These are phyloP conservation scores for Phytophthora brassicae DNA, from an alignment of 352 stramenopile genomes.

Conservation along the genomic window DNA sequence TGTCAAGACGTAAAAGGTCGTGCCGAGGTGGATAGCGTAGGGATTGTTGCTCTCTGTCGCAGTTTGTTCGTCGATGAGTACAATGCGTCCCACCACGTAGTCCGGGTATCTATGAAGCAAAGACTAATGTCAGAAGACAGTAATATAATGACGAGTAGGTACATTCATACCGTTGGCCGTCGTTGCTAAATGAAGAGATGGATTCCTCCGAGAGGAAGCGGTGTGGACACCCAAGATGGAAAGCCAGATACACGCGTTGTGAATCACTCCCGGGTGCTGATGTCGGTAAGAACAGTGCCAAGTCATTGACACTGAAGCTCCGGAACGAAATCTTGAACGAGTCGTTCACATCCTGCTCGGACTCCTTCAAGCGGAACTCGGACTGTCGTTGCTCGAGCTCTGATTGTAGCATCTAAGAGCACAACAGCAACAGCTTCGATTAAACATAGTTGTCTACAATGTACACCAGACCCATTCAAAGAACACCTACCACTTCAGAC, in stretches of 20 bases:
- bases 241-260: constrained; percentile 84
- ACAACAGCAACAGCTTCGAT: background rate
- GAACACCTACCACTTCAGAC: constrained; percentile 50
- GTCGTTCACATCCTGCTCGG: constrained; percentile 56
- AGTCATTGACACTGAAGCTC: constrained; percentile 78
- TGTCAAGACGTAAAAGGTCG: constrained; percentile 87
- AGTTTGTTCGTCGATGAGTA: constrained; percentile 87
- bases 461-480: background rate
- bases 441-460: background rate
- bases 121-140: constrained; percentile 7
- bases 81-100: constrained; percentile 86
- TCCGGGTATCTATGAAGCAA: constrained; percentile 72
- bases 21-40: constrained; percentile 73
- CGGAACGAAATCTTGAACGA: constrained; percentile 89
- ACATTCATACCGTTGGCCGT: constrained; percentile 63
- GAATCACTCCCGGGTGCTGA: constrained; percentile 74
- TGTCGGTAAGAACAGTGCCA: constrained; percentile 84
- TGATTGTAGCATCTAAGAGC: constrained; percentile 45
- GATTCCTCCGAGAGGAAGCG: constrained; percentile 88
- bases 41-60: constrained; percentile 81
- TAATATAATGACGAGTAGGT: background rate
- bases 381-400: constrained; percentile 61
- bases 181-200: constrained; percentile 86
- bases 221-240: constrained; percentile 84
- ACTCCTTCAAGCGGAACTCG: constrained; percentile 62